Base-by-base conservation (phyloP, 2,329 filamentous ascomycete species). In the Paraphoma sp. region DNA sequence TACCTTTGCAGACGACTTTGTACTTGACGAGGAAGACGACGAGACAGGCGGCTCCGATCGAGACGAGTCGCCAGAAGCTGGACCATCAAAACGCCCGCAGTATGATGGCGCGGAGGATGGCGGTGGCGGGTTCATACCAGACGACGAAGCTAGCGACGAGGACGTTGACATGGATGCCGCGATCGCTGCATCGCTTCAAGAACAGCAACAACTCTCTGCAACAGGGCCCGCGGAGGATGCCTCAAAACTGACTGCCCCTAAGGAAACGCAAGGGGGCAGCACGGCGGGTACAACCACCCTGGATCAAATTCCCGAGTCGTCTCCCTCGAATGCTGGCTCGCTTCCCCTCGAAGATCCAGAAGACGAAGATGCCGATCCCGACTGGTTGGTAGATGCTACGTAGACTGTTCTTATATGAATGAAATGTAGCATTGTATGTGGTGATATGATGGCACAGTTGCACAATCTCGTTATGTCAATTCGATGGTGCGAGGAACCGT, bases 311-410 rank as follows among this genome's bases (percentile, higher is more conserved):
- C 51, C 59, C 5, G 41, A 53, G 11, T 65, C 69, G 6, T 70
- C 67, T 4, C 63, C 62, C 16, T 73, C 70, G 42, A 82, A 85
- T 38, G 49, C 54, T 0, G 81, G 79, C 0, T 87, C 84, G 5
- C 68, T 87, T 45, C 73, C 85, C 7, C 85, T 86, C 1, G 83
- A 88, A 63, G 86, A 89, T 64, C 86, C 86, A 0, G 86, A 88
- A 31, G 86, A 89, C 63, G 85, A 87, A 48, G 86, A 88, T 68
- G 85, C 85, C 2, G 86, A 88, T 60, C 86, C 86, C 3, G 86
- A 88, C 43, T 89, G 86, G 86, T 70, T 89, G 43, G 65, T 75
- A 2, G 71, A 74, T 48, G 70, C 42, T 44, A 73, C 70, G 28
- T 73, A 67, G 55, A 14, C 44, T 16, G 30, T 42, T 10, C 9